Evolutionary conservation across 2,329 filamentous ascomycete genomes (phyloP).

Genomic region (Fusarium verticillioides): DNA sequence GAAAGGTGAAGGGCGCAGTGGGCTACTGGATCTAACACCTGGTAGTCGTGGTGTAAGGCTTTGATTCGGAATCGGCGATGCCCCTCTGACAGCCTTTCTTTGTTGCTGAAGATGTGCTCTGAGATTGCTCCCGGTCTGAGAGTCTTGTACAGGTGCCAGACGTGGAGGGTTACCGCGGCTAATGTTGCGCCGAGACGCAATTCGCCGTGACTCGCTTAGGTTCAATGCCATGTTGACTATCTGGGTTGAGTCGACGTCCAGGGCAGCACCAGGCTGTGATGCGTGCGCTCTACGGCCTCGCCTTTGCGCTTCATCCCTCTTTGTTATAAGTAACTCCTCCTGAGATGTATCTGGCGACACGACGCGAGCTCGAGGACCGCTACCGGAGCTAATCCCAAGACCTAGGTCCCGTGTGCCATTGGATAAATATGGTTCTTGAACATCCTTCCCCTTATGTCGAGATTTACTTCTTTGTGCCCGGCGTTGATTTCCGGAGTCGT

Average conservation of each 20-base stretch:
- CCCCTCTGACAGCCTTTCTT: slow-evolving; percentile 68
- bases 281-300: slow-evolving; percentile 28
- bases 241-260: slow-evolving; percentile 83
- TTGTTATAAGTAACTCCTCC: slow-evolving; percentile 40
- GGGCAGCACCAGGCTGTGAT: slow-evolving; percentile 40
- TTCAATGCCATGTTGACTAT: slow-evolving; percentile 94
- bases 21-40: slow-evolving; percentile 54
- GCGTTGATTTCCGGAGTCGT: slow-evolving; percentile 48
- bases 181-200: slow-evolving; percentile 68
- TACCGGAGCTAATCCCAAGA: slow-evolving; percentile 33
- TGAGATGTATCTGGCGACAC: slow-evolving; percentile 45
- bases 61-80: slow-evolving; percentile 67
- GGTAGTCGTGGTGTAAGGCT: slow-evolving; percentile 56
- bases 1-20: slow-evolving; percentile 60
- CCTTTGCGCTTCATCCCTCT: slow-evolving; percentile 31
- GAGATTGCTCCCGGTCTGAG: slow-evolving; percentile 67
- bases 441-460: slow-evolving; percentile 37
- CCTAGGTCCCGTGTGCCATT: slow-evolving; percentile 30
- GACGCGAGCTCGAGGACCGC: slow-evolving; percentile 34
- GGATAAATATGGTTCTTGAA: slow-evolving; percentile 23
- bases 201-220: slow-evolving; percentile 81
- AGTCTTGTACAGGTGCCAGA: slow-evolving; percentile 64
- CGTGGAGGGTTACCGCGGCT: slow-evolving; percentile 63
- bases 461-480: slow-evolving; percentile 40
- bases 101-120: slow-evolving; percentile 79